Base-by-base conservation (phyloP, 1,139 yeast species). In the Pichia sp. region DNA sequence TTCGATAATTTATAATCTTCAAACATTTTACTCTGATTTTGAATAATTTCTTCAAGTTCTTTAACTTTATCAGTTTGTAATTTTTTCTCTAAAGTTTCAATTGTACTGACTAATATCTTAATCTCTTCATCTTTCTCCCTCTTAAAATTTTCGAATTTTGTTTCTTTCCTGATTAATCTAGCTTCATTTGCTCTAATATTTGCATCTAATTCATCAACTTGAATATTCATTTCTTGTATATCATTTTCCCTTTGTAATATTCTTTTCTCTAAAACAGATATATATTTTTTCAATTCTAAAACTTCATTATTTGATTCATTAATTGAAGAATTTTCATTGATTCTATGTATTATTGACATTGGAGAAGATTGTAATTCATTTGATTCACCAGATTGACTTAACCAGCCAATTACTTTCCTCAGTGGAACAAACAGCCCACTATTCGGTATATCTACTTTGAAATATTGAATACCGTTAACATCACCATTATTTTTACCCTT, bases 401-500 rank as follows among this genome's bases (percentile, higher is more conserved):
- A 9, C 51, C 51, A 48, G 2, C 42, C 36, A 20, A 44, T 32
- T 22, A 85, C 68, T 53, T 85, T 73, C 21, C 77, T 77, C 53
- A 77, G 74, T 3, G 89, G 81, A 35, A 86, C 67, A 54, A 88
- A 88, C 28, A 88, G 60, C 0, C 96, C 96, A 20, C 88, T 67
- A 48, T 72, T 72, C 1, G 88, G 82, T 32, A 60, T 63, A 11
- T 68, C 64, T 0, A 89, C 85, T 3, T 60, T 60, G 57, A 88
- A 88, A 60, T 86, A 86, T 34, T 62, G 58, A 5, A 62, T 53
- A 2, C 84, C 93, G 35, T 77, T 71, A 36, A 77, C 74, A 22
- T 69, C 66, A 8, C 98, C 98, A 51, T 76, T 72, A 55, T 91
- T 88, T 57, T 84, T 83, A 11, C 98, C 98, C 37, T 77, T 68